Evolutionary conservation across 345 rosid species (phyloP).

Genomic region (Moringa oleifera): DNA sequence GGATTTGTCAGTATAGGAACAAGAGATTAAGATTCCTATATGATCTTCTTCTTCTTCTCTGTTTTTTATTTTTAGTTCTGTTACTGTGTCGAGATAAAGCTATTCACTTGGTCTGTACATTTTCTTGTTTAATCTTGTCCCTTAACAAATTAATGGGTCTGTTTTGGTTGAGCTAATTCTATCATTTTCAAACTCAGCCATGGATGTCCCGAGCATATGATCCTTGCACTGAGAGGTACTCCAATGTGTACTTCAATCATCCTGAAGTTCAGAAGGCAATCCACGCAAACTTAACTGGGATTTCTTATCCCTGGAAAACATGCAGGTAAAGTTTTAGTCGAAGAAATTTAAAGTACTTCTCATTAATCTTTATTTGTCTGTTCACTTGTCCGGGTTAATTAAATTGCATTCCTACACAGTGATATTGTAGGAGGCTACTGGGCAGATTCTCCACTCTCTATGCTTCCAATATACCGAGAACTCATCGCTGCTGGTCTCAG

Average conservation of each 20-base stretch:
- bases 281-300: slow-evolving; percentile 79
- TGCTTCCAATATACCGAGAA: slow-evolving; percentile 93
- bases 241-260: slow-evolving; percentile 65
- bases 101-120: no score
- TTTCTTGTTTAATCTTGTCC: no score
- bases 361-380: background rate
- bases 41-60: no score
- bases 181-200: slow-evolving; percentile 41
- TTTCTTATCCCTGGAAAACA: slow-evolving; percentile 69
- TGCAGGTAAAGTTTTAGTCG: slow-evolving; percentile 55
- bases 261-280: slow-evolving; percentile 91
- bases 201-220: slow-evolving; percentile 98
- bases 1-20: no score
- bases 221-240: slow-evolving; percentile 91
- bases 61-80: no score
- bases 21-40: no score
- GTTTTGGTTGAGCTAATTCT: background rate
- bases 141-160: no score
- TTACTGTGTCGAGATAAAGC: background rate
- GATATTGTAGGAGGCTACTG: slow-evolving; percentile 59
- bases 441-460: slow-evolving; percentile 81
- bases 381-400: slow-evolving; percentile 1
- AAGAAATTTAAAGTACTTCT: background rate
- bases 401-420: slow-evolving; percentile 27
- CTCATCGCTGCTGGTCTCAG: slow-evolving; percentile 73